Evolutionary conservation across 2,329 filamentous ascomycete genomes (phyloP), one percentile per base, ranked within the genome.

Genomic region (Pseudohalonectria lignicola): DNA sequence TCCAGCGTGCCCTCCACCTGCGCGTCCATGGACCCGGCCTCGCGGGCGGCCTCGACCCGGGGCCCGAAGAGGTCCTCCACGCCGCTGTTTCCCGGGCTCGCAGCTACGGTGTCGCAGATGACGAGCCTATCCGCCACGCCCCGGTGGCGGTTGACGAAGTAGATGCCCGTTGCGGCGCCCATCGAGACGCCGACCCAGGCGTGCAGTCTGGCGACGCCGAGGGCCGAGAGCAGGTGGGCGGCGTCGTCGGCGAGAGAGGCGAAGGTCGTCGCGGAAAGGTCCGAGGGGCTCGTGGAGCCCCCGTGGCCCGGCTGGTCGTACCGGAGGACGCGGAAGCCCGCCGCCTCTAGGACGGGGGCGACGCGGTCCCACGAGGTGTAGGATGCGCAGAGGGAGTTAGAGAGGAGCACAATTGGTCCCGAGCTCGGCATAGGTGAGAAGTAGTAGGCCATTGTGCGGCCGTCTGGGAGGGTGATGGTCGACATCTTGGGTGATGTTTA

Each of bases 121-220:
- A 60, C 49, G 6, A 67, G 52, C 32, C 56, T 59, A 36, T 52
- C 38, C 9, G 66, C 50, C 4, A 63, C 34, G 25, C 53, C 54
- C 4, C 62, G 62, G 41, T 63, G 59, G 39, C 50, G 53, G 4
- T 53, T 51, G 1, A 53, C 52, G 43, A 66, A 67, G 40, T 55
- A 54, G 35, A 66, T 46, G 16, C 59, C 59, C 1, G 53, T 58
- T 1, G 60, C 53, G 7, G 59, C 64, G 17, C 64, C 64, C 60
- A 67, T 64, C 10, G 62, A 66, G 1, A 66, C 61, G 2, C 63
- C 63, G 7, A 67, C 49, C 63, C 62, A 67, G 3, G 57, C 54
- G 39, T 61, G 49, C 5, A 63, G 40, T 6, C 44, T 51, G 5
- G 42, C 33, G 23, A 64, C 52, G 6, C 45, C 44, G 4, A 63